Base-by-base conservation (phyloP, 2,329 filamentous ascomycete genomes). In the Phyllosticta ampelicida region DNA sequence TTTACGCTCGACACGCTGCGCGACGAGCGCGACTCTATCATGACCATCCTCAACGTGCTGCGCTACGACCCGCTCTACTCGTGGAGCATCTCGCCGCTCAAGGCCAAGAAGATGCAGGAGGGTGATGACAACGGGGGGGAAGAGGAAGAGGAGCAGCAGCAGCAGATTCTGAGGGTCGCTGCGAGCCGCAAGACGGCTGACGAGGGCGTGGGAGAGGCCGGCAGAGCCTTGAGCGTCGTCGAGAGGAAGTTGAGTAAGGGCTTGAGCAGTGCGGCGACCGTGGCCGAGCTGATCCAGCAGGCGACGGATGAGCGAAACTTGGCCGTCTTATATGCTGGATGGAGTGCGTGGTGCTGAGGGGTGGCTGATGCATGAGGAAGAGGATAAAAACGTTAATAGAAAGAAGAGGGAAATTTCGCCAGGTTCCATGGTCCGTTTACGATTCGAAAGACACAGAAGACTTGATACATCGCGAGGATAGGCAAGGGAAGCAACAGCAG, bases 11-110 rank as follows among this genome's bases (percentile, higher is more conserved):
- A 96, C 62, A 91, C 95, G 1, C 77, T 99, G 36, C 86, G 94
- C n/a, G 88, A 95, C 66, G 94, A 99, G 70, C 89, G 89, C 11
- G 95, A 96, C 70, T 91, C 87, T 51, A 99, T 99, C 75, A 97
- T 96, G 91, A 97, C 94, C 0, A 90, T 99, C 56, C 83, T 99
- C 19, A 95, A 99, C 68, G 95, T 99, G 20, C 77, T 99, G 60
- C 87, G 95, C n/a, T 97, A 96, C 73, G 94, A 99, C 77, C 95
- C 94, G 1, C 76, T 99, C 61, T 95, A 97, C 71, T 94, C 85
- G 61, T 99, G 94, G 94, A 92, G 89, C 36, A 85, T 96, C 58
- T 94, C 89, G 10, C 83, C 84, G 0, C 71, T 85, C 16, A 79
- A 84, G 53, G 80, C 84, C 58, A 84, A 82, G 69, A 78, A 80